Conservation (phyloP, 2,329 filamentous ascomycete species). For the Arthrobotrys pseudoclavata region DNA sequence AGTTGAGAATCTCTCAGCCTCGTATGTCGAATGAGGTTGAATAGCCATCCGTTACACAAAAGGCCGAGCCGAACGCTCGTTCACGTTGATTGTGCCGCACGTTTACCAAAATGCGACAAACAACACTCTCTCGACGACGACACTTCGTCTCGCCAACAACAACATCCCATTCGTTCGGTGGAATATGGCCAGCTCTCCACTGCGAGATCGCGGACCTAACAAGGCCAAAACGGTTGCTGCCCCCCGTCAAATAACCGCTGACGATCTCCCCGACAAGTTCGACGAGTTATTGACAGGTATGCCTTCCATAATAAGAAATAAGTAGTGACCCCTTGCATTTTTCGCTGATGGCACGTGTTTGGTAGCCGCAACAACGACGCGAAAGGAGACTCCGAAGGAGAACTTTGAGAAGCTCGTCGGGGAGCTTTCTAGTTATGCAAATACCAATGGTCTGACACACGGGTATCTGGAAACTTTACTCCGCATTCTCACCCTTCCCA, state of each 20-base stretch:
- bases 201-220: slow-evolving; percentile 35
- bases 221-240: slow-evolving; percentile 10
- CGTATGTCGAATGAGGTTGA: slow-evolving; percentile 32
- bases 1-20: slow-evolving; percentile 4
- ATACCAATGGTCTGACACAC: slow-evolving; percentile 72
- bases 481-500: slow-evolving; percentile 74
- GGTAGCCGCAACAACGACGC: slow-evolving; percentile 59
- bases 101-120: slow-evolving; percentile 47
- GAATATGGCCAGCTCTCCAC: slow-evolving; percentile 49
- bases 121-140: slow-evolving; percentile 37
- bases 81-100: slow-evolving; percentile 25
- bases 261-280: slow-evolving; percentile 34
- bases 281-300: slow-evolving; percentile 46
- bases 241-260: slow-evolving; percentile 42
- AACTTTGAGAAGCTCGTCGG: slow-evolving; percentile 61
- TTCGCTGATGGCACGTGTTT: slow-evolving; percentile 39
- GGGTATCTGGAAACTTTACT: slow-evolving; percentile 75
- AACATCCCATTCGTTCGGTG: slow-evolving; percentile 8
- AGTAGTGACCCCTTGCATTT: slow-evolving; percentile 32
- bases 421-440: slow-evolving; percentile 62
- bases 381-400: slow-evolving; percentile 60
- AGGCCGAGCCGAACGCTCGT: slow-evolving; percentile 23
- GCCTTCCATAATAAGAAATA: slow-evolving; percentile 16
- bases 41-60: slow-evolving; percentile 40
- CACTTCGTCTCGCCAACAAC: slow-evolving; percentile 14